phyloP scores from a whole-genome alignment of 1,139 yeast species.

The Geotrichum klebahnii region DNA sequence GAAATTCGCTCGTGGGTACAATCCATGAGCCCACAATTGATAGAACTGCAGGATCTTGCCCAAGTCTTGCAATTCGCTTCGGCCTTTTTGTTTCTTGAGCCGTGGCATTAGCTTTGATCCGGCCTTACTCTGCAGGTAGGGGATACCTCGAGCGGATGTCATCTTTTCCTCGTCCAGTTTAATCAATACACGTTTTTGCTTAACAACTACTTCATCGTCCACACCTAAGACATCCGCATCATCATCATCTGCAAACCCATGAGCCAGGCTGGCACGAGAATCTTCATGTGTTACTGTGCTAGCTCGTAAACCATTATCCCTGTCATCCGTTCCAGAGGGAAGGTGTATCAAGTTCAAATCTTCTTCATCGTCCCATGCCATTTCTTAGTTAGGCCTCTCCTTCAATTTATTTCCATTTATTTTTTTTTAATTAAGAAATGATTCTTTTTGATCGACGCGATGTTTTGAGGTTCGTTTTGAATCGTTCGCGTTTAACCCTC shows the following conservation, averaged over 20 bases:
- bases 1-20: constrained; percentile 75
- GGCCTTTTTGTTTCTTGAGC: constrained; percentile 40
- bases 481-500: too few species aligned
- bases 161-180: constrained; percentile 40
- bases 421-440: not conserved
- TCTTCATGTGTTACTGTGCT: too few species aligned
- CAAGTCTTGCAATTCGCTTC: constrained; percentile 43
- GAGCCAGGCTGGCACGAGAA: not conserved
- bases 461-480: not conserved
- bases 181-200: constrained; percentile 25
- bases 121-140: constrained; percentile 32
- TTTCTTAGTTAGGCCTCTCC: too few species aligned
- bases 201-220: constrained; percentile 37
- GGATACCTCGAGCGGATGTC: constrained; percentile 37
- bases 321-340: not conserved
- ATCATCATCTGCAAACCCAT: not conserved
- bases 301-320: not conserved
- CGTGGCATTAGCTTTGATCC: constrained; percentile 26
- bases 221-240: constrained; percentile 37
- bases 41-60: constrained; percentile 56
- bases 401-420: too few species aligned
- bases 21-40: constrained; percentile 80
- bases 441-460: not conserved
- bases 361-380: constrained; percentile 20
- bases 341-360: constrained; percentile 16